Base-by-base conservation (phyloP, 2,329 filamentous ascomycete species). In the Trichophaea hybrida region DNA sequence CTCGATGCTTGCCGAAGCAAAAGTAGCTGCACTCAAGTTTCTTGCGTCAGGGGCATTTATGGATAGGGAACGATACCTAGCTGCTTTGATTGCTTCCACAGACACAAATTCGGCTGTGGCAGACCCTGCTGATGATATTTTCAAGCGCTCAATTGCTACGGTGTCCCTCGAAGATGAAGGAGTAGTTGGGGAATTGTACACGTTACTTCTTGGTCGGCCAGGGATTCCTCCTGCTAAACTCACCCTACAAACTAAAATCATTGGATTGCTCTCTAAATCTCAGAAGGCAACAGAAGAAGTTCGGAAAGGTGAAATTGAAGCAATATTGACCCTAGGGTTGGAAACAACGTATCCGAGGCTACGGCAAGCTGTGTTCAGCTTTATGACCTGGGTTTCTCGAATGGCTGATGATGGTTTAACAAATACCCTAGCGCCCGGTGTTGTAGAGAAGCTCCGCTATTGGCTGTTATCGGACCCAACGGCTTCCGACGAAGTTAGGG, bases 1-100 rank as follows among this genome's bases (percentile, higher is more conserved):
- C 33, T 58, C 63, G 17, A 54, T 61, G 10, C 44, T 65, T 6
- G 55, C 60, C 35, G 60, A 64, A 31, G 83, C 83, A 3, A 89
- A 90, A 69, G 77, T 82, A 3, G 80, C 82, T 51, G 80, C 81
- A 4, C 77, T 85, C 4, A 80, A 77, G 24, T 82, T 97, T 58
- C 74, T 98, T 17, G 82, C 86, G 2, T 95, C 88, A 69, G 89
- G 88, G 4, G 83, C 90, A 5, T 97, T 98, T 71, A 83, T 76
- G 0, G 88, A 96, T 62, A 74, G 81, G 0, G 87, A 97, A 69
- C 83, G 89, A 35, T 88, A 96, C 67, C 72, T 96, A 10, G 85
- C 91, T 0, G 85, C 88, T 0, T 73, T 97, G 1, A 89, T 86
- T 70, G 89, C 90, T 4, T 84, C 88, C 32, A 84, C 88, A 0